Evolutionary conservation across 257 asterid genomes (phyloP).

Genomic region (Apocynum venetum): DNA sequence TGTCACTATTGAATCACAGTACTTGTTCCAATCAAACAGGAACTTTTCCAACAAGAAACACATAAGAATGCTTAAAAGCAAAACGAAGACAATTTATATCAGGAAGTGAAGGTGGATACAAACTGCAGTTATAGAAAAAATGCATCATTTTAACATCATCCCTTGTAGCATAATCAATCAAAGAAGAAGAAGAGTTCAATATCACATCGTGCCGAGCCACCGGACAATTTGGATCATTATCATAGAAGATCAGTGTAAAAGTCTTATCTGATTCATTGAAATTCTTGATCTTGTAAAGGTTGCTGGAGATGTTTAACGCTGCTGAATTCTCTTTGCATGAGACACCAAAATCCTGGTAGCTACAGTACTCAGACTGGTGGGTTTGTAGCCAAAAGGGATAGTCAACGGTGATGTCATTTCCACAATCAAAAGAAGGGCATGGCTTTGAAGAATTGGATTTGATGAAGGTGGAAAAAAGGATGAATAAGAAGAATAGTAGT

Average conservation of each 20-base stretch:
- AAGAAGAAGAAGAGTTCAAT: not conserved
- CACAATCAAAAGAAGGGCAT: constrained; percentile 11
- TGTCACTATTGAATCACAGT: constrained; percentile 10
- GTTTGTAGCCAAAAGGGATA: constrained; percentile 15
- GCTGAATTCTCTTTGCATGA: constrained; percentile 2
- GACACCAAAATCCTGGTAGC: constrained; percentile 15
- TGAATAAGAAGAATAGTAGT: not conserved
- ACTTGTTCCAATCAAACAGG: constrained; percentile 17
- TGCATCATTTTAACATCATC: constrained; percentile 5
- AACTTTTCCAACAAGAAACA: not conserved
- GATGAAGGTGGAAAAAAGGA: not conserved
- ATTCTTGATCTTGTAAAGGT: constrained; percentile 8
- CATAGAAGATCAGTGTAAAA: not conserved
- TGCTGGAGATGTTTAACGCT: constrained; percentile 4
- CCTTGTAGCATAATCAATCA: not conserved
- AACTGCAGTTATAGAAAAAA: constrained; percentile 12
- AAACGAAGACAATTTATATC: constrained; percentile 11
- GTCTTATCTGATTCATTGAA: constrained; percentile 11
- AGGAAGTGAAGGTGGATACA: constrained; percentile 13
- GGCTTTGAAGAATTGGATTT: not conserved
- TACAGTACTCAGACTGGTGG: not conserved
- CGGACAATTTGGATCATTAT: constrained; percentile 5
- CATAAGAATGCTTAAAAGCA: constrained; percentile 7
- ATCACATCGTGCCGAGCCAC: constrained; percentile 1
- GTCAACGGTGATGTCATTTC: constrained; percentile 7